phyloP scores from a whole-genome alignment of 768 basidiomycete species.

The Naganishia kalamii region DNA sequence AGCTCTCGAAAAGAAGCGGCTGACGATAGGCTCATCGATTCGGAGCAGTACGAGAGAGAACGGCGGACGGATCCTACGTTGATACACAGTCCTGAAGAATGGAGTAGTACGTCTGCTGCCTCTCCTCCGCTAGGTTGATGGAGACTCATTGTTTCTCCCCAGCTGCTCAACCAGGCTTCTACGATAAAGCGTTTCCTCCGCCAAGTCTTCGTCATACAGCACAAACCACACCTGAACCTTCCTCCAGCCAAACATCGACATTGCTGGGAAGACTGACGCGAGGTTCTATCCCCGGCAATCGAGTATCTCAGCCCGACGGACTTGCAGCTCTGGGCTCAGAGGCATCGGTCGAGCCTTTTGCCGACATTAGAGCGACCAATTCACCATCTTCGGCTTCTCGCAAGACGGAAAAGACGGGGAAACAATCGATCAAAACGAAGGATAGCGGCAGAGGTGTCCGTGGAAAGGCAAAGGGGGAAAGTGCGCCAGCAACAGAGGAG shows the following conservation, averaged over 20 bases:
- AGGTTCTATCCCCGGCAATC: background rate
- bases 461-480: background rate
- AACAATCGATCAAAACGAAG: background rate
- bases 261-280: conserved; percentile 15
- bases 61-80: conserved; percentile 20
- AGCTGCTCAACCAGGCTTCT: conserved; percentile 3
- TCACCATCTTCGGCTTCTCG: background rate
- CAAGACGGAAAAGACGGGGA: background rate
- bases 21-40: conserved; percentile 28
- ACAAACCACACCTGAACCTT: background rate
- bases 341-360: background rate
- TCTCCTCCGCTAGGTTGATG: background rate
- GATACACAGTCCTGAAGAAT: conserved; percentile 16
- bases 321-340: background rate
- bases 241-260: background rate
- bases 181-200: conserved; percentile 12
- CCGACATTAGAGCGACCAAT: background rate
- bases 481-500: background rate
- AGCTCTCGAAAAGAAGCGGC: background rate
- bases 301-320: background rate
- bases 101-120: conserved; percentile 13
- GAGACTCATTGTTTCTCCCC: background rate
- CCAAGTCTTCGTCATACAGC: background rate
- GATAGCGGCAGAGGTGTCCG: background rate
- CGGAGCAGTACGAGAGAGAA: background rate